phyloP scores from a whole-genome alignment of 1,139 yeast genomes.

The Citeromyces siamensis region DNA sequence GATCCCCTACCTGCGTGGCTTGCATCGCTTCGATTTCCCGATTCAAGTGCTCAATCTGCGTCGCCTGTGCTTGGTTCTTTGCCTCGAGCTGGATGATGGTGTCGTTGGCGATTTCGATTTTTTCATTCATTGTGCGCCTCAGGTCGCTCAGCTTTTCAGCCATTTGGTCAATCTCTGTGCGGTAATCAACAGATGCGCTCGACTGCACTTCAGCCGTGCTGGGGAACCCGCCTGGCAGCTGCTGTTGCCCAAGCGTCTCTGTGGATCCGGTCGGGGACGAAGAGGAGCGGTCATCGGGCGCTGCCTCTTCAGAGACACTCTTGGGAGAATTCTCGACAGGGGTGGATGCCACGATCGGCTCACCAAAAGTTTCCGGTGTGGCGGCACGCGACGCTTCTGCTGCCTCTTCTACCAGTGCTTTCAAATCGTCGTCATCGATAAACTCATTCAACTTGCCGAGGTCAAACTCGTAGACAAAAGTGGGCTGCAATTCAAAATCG shows the following conservation, averaged over 20 bases:
- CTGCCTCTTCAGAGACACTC: slow-evolving; percentile 3
- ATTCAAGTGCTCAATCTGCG: slow-evolving; percentile 6
- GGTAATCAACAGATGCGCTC: not conserved
- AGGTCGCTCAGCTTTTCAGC: slow-evolving; percentile 14
- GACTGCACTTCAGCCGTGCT: not conserved
- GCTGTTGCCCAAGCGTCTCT: not conserved
- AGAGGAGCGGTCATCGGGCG: slow-evolving; percentile 8
- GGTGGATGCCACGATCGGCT: slow-evolving; percentile 7
- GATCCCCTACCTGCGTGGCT: not conserved
- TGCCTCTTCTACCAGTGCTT: slow-evolving; percentile 11
- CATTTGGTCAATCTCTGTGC: slow-evolving; percentile 13
- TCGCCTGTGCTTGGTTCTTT: slow-evolving; percentile 7
- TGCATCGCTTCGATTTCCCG: slow-evolving; percentile 2
- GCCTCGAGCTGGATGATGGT: slow-evolving; percentile 16
- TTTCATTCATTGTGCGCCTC: slow-evolving; percentile 15
- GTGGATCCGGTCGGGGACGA: not conserved
- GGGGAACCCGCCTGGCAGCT: slow-evolving; percentile 2
- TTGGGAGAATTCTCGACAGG: slow-evolving; percentile 10
- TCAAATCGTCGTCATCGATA: slow-evolving; percentile 7
- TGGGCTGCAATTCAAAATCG: slow-evolving; percentile 31
- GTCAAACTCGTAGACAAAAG: slow-evolving; percentile 57
- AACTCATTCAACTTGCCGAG: slow-evolving; percentile 25
- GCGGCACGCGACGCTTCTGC: slow-evolving; percentile 19
- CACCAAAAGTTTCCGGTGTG: slow-evolving; percentile 13
- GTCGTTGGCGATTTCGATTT: slow-evolving; percentile 16